phyloP scores from a whole-genome alignment of 2,329 filamentous ascomycete species.

The Macroventuria anomochaeta region DNA sequence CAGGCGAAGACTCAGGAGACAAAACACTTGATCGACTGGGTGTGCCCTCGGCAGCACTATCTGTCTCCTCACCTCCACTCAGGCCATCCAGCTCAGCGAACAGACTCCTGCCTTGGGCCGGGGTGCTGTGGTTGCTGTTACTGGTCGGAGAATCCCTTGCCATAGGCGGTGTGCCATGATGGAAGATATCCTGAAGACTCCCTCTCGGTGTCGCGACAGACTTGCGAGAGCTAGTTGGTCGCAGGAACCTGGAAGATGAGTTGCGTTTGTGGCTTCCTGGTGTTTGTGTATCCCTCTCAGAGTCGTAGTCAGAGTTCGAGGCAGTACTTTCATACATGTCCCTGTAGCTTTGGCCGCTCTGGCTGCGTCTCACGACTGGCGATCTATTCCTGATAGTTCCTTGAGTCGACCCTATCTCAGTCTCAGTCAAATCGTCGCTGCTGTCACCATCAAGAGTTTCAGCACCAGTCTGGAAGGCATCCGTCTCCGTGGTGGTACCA shows the following conservation, averaged over 20 bases:
- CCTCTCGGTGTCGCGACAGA: slow-evolving; percentile 60
- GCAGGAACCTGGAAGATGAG: slow-evolving; percentile 74
- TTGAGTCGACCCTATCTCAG: slow-evolving; percentile 63
- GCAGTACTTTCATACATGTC: slow-evolving; percentile 84
- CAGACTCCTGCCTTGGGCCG: slow-evolving; percentile 74
- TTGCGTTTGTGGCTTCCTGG: slow-evolving; percentile 66
- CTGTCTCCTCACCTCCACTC: slow-evolving; percentile 70
- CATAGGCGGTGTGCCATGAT: slow-evolving; percentile 66
- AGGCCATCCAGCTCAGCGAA: slow-evolving; percentile 90
- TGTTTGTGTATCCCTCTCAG: slow-evolving; percentile 68
- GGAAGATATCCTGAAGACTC: slow-evolving; percentile 60
- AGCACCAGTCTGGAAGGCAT: slow-evolving; percentile 92
- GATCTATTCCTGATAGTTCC: slow-evolving; percentile 47
- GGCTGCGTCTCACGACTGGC: slow-evolving; percentile 55
- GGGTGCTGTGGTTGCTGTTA: slow-evolving; percentile 54
- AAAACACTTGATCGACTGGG: slow-evolving; percentile 42
- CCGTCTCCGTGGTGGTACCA: slow-evolving; percentile 76
- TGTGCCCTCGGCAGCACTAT: slow-evolving; percentile 44
- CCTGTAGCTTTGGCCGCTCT: slow-evolving; percentile 59
- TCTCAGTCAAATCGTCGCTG: slow-evolving; percentile 84
- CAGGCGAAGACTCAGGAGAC: slow-evolving; percentile 44
- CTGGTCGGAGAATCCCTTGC: slow-evolving; percentile 58
- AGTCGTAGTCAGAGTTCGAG: slow-evolving; percentile 81
- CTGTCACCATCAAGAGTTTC: slow-evolving; percentile 75
- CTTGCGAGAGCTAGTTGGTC: slow-evolving; percentile 63